Base-by-base conservation (phyloP, 148 eudicot genomes). In the Camellia japonica region DNA sequence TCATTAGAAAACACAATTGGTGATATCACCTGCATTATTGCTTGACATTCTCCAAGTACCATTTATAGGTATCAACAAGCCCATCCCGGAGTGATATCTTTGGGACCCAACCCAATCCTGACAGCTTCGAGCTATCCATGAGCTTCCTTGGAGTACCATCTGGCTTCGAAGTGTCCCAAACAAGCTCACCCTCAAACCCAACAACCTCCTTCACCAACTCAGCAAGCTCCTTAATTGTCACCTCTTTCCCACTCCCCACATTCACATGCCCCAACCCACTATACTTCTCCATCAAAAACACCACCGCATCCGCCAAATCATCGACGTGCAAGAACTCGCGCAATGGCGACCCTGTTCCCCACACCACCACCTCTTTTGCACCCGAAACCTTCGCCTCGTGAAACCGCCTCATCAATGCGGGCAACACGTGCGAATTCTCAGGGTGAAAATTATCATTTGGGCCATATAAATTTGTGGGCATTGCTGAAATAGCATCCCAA, bases 111-210 rank as follows among this genome's bases (percentile, higher is more conserved):
- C 99, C 99, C 84, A 96, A 83, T 15, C 80, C 87, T 76, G 84
- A 87, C 16, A 96, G 85, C 69, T 76, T 90, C 0, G 95, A 89
- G 79, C 95, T 96, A 82, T 96, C 99, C 98, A 96, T 93, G 44
- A 96, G 93, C 93, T 96, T 96, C 87, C 99, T 91, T 0, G 99
- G 99, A 3, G 99, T 96, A 8, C 99, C 99, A 82, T 96, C 99
- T 0, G 99, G 98, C 86, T 96, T 96, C 5, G 83, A 87, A 74
- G 68, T 61, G 75, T 96, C 99, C 99, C 99, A 96, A 74, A 90
- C 88, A 70, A 96, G 84, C 86, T 89, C 90, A 20, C 99, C 99
- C 30, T 86, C 80, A 71, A 87, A 93, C 71, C 94, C 97, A n/a
- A 96, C 98, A 44, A 93, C 98, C 64, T 93, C 98, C 87, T 93